Conservation (phyloP, 2,329 filamentous ascomycete species). For the Leptographium radiaticola region DNA sequence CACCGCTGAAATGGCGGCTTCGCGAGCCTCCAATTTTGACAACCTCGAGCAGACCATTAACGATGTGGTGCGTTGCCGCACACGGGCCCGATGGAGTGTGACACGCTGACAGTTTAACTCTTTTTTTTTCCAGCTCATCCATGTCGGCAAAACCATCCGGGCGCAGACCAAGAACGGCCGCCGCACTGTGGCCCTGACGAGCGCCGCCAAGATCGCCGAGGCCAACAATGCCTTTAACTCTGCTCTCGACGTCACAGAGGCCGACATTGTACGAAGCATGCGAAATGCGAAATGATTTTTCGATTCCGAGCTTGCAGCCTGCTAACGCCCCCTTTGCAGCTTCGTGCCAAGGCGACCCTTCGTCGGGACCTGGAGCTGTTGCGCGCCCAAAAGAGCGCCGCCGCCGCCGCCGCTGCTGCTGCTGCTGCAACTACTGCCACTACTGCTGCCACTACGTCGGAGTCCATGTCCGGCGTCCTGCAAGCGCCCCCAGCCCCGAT, state of each 20-base stretch:
- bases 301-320: no score
- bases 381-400: slow-evolving; percentile 17
- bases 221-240: slow-evolving; percentile 35
- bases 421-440: slow-evolving; percentile 3
- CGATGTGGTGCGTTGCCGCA: slow-evolving; percentile 32
- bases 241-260: slow-evolving; percentile 42
- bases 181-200: slow-evolving; percentile 20
- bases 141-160: slow-evolving; percentile 44
- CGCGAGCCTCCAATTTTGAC: slow-evolving; percentile 27
- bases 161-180: slow-evolving; percentile 32
- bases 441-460: neutral
- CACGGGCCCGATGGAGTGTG: neutral
- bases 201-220: slow-evolving; percentile 30
- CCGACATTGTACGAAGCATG: slow-evolving; percentile 35
- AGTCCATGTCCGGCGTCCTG: slow-evolving; percentile 6
- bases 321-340: slow-evolving; percentile 16
- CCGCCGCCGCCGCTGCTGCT: slow-evolving; percentile 14
- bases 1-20: slow-evolving; percentile 17
- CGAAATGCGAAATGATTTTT: neutral
- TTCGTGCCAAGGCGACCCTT: slow-evolving; percentile 40
- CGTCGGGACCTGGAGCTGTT: slow-evolving; percentile 37
- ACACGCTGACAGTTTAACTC: neutral
- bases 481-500: slow-evolving; percentile 14
- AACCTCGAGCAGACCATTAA: slow-evolving; percentile 40
- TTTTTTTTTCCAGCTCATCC: slow-evolving; percentile 32